These are phyloP conservation scores for Aureobasidium leucospermi DNA, from an alignment of 2,329 filamentous ascomycete species.

Conservation along the genomic window DNA sequence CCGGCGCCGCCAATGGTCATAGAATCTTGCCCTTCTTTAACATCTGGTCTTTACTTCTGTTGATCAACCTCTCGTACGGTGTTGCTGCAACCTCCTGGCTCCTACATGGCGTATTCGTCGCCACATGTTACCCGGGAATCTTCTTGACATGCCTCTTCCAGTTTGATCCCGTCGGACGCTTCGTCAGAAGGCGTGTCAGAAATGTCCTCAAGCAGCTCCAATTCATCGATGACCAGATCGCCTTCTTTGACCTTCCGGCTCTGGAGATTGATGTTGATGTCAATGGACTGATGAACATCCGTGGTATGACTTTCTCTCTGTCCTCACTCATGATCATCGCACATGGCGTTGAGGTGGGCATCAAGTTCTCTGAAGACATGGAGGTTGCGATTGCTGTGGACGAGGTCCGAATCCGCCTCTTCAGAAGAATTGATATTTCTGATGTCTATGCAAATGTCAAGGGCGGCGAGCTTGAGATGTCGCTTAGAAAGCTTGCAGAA, in stretches of 20 bases:
- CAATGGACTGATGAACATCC: constrained; percentile 45
- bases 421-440: constrained; percentile 44
- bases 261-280: constrained; percentile 50
- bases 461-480: constrained; percentile 45
- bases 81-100: constrained; percentile 47
- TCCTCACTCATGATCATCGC: constrained; percentile 43
- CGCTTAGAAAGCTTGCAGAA: constrained; percentile 35
- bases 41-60: constrained; percentile 41
- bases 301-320: constrained; percentile 46
- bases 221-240: constrained; percentile 46
- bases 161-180: constrained; percentile 33
- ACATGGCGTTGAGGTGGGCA: constrained; percentile 47
- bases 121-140: constrained; percentile 36
- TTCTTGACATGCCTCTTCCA: constrained; percentile 40
- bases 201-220: constrained; percentile 36
- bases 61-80: constrained; percentile 41
- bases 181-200: constrained; percentile 30
- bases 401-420: constrained; percentile 41
- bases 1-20: constrained; percentile 27
- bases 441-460: constrained; percentile 50
- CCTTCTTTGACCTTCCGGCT: constrained; percentile 43
- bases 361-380: constrained; percentile 46
- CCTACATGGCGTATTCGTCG: constrained; percentile 38
- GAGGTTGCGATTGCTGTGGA: constrained; percentile 47
- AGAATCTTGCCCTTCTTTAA: constrained; percentile 39